These are phyloP conservation scores for Saccharomycopsis fibuligera DNA, from an alignment of 805 yeast genomes.

Conservation along the genomic window DNA sequence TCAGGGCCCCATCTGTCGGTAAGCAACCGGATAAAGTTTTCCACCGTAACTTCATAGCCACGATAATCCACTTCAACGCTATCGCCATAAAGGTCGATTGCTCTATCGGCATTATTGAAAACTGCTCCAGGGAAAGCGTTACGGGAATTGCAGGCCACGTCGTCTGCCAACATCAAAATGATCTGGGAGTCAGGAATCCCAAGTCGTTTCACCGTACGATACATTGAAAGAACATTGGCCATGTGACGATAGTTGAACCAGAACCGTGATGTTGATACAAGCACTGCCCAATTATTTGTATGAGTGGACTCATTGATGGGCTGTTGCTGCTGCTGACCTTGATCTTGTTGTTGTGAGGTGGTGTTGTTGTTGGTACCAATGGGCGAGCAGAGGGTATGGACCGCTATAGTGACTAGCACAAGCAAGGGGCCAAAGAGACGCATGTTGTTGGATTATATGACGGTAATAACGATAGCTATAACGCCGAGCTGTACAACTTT, in stretches of 20 bases:
- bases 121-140: conserved; percentile 95
- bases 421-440: too few species aligned
- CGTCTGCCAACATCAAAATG: conserved; percentile 93
- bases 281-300: conserved; percentile 76
- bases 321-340: too few species aligned
- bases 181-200: conserved; percentile 98
- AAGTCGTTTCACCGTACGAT: conserved; percentile 88
- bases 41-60: conserved; percentile 98
- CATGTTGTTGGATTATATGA: too few species aligned
- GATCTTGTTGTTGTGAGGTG: too few species aligned
- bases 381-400: too few species aligned
- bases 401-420: too few species aligned
- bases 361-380: too few species aligned
- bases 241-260: conserved; percentile 98
- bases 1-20: conserved; percentile 96
- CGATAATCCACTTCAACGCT: conserved; percentile 93
- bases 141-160: conserved; percentile 93
- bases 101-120: conserved; percentile 88
- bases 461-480: too few species aligned
- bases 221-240: conserved; percentile 92
- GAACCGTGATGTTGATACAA: conserved; percentile 91
- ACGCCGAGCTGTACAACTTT: too few species aligned
- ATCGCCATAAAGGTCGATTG: conserved; percentile 88
- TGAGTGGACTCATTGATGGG: conserved; percentile 36
- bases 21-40: conserved; percentile 82